Evolutionary conservation across 148 eudicot species (phyloP).

Genomic region (Amaranthus hypochondriacus): DNA sequence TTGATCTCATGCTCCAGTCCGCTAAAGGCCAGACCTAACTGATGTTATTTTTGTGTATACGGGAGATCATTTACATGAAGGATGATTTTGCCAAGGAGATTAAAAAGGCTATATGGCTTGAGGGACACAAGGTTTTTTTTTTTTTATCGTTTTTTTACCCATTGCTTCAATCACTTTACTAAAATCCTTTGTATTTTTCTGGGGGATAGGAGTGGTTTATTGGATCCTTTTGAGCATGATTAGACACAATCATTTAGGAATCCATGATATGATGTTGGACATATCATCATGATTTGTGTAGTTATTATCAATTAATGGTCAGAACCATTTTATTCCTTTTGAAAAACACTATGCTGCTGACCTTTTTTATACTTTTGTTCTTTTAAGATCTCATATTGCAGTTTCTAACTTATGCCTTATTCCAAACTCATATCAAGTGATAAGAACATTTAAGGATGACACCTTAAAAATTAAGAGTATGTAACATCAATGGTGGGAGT

Average conservation of each 20-base stretch:
- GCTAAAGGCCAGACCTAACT: background rate
- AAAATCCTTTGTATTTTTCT: background rate
- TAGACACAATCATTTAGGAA: background rate
- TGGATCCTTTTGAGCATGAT: background rate
- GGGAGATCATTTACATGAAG: constrained; percentile 88
- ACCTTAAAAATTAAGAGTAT: constrained; percentile 52
- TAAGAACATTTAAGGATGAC: constrained; percentile 96
- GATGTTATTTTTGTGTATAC: constrained; percentile 44
- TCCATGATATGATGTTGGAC: background rate
- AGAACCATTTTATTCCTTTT: background rate
- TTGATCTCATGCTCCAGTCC: background rate
- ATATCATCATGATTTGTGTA: background rate
- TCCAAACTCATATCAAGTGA: constrained; percentile 81
- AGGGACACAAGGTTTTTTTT: constrained; percentile 84
- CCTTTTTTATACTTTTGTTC: background rate
- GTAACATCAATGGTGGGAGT: constrained; percentile 90
- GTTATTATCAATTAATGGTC: background rate
- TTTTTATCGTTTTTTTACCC: background rate
- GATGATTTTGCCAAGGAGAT: constrained; percentile 91
- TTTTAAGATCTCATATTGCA: constrained; percentile 66
- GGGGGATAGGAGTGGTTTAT: background rate
- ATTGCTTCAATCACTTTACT: background rate
- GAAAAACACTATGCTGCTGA: background rate
- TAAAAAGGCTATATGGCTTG: constrained; percentile 84
- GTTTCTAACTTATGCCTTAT: constrained; percentile 91